These are phyloP conservation scores for Ramularia collo-cygni DNA, from an alignment of 2,329 filamentous ascomycete species.

Conservation along the genomic window DNA sequence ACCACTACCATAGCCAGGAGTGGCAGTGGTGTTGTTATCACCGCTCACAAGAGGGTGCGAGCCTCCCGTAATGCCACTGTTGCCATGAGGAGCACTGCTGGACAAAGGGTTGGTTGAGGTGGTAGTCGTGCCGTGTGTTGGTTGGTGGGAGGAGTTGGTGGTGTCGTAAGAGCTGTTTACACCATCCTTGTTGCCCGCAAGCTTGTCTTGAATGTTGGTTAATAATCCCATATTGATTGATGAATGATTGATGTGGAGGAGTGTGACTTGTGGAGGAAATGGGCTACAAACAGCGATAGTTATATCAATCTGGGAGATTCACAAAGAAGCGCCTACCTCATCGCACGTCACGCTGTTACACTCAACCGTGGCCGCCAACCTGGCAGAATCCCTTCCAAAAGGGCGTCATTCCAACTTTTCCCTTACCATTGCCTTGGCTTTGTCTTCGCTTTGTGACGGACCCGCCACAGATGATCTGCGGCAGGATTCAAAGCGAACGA, in stretches of 20 bases:
- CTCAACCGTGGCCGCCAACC: no score
- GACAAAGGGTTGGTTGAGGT: constrained; percentile 4
- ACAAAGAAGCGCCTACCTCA: no score
- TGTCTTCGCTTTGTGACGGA: no score
- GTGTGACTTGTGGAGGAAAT: no score
- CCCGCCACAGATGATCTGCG: no score
- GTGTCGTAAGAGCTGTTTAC: constrained; percentile 4
- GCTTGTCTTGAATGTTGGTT: constrained; percentile 16
- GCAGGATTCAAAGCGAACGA: no score
- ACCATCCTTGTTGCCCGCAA: constrained; percentile 11
- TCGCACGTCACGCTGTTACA: no score
- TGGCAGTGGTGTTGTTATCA: background rate
- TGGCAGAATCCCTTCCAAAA: no score
- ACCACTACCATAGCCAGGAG: background rate
- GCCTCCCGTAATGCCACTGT: constrained; percentile 11
- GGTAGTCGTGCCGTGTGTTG: constrained; percentile 5
- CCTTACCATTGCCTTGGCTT: no score
- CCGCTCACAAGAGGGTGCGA: constrained; percentile 7
- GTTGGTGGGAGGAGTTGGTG: background rate
- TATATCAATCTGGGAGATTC: no score
- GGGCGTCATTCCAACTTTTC: no score
- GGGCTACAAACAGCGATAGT: no score
- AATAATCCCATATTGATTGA: constrained; percentile 10
- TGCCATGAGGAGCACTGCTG: constrained; percentile 1
- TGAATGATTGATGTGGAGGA: background rate